Conservation (phyloP, 768 basidiomycete genomes). For the Rhodosporidiobolus odoratus region DNA sequence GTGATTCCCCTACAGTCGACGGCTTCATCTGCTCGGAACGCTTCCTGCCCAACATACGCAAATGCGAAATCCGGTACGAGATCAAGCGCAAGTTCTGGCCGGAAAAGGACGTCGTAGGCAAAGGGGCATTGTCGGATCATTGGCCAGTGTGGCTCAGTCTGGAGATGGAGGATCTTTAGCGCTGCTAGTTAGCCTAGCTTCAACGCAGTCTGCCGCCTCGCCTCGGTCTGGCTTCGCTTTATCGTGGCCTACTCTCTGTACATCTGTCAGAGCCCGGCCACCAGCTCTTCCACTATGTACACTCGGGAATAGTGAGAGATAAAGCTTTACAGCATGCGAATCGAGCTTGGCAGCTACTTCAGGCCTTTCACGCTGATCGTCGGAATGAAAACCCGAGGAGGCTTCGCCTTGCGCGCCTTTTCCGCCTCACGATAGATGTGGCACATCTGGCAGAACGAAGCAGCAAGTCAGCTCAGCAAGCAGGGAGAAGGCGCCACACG, state of each 20-base stretch:
- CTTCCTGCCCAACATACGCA: constrained; percentile 59
- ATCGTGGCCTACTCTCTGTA: too few relatives aligned
- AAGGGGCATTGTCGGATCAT: neutral
- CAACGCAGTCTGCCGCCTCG: too few relatives aligned
- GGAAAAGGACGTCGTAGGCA: neutral
- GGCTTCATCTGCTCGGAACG: constrained; percentile 62
- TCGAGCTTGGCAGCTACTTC: too few relatives aligned
- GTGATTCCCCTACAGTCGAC: constrained; percentile 63
- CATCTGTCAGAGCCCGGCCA: too few relatives aligned
- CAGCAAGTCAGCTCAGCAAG: neutral
- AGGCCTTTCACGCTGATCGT: too few relatives aligned
- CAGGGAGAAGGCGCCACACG: neutral
- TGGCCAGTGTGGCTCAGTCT: neutral
- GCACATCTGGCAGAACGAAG: neutral
- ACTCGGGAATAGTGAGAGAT: too few relatives aligned
- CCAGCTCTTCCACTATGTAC: too few relatives aligned
- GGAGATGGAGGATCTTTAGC: neutral
- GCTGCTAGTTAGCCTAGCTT: too few relatives aligned
- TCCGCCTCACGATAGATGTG: neutral
- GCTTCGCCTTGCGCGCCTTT: neutral
- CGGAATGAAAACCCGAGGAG: too few relatives aligned
- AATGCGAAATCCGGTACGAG: constrained; percentile 78
- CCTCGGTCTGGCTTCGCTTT: too few relatives aligned
- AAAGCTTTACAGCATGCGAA: too few relatives aligned
- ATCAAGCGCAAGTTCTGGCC: constrained; percentile 46